These are phyloP conservation scores for Phytophthora meadii DNA, from an alignment of 352 stramenopile genomes.

Conservation along the genomic window DNA sequence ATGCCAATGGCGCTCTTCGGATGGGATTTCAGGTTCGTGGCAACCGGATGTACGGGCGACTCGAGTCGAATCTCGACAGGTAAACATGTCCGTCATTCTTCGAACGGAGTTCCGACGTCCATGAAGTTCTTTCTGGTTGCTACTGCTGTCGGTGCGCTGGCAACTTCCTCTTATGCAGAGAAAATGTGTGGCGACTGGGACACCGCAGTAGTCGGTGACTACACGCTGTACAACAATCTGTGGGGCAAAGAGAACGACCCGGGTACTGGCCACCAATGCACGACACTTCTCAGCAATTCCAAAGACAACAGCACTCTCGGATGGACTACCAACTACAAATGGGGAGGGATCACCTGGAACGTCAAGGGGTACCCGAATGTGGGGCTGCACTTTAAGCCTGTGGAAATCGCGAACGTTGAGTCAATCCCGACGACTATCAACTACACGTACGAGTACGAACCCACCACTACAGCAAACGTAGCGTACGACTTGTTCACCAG, in stretches of 20 bases:
- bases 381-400: conserved; percentile 28
- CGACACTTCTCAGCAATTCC: conserved; percentile 19
- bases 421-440: conserved; percentile 44
- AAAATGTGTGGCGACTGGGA: conserved; percentile 46
- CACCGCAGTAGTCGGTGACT: conserved; percentile 32
- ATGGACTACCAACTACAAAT: conserved; percentile 31
- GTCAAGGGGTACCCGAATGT: conserved; percentile 41
- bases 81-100: conserved; percentile 21
- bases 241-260: conserved; percentile 38
- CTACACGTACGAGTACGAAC: conserved; percentile 42
- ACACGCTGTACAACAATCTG: conserved; percentile 51
- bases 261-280: conserved; percentile 33
- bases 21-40: conserved; percentile 9
- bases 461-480: conserved; percentile 25
- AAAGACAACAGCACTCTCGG: conserved; percentile 21
- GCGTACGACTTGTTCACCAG: conserved; percentile 52
- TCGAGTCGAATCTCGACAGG: not conserved
- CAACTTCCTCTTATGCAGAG: conserved; percentile 15
- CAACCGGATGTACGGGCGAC: conserved; percentile 4
- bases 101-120: not conserved
- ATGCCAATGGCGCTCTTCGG: not conserved
- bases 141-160: conserved; percentile 2
- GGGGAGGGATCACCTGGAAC: conserved; percentile 28
- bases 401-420: conserved; percentile 36
- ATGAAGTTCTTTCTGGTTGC: conserved; percentile 35